A percentile compares a stretch with the other conserved stretches of the same genome.
These are phyloP conservation scores for Phalaenopsis hybrid DNA, from an alignment of 116 monocot genomes.

Conservation along the genomic window DNA sequence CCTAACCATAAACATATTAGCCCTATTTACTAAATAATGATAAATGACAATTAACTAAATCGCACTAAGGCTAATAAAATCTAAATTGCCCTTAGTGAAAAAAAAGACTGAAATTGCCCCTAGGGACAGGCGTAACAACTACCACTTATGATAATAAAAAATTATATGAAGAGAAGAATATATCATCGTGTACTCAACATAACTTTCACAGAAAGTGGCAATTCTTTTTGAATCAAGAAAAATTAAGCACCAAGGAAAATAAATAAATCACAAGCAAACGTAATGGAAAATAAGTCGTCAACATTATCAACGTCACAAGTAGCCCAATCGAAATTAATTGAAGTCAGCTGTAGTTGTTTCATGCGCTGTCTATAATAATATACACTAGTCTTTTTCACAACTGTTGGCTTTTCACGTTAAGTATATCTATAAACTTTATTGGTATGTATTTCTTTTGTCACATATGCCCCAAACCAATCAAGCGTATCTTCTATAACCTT, in stretches of 20 bases:
- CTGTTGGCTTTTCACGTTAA: neutral
- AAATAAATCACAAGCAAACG: neutral
- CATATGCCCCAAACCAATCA: neutral
- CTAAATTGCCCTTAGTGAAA: no score
- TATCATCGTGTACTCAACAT: no score
- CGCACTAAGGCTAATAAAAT: no score
- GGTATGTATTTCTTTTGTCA: neutral
- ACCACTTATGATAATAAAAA: no score
- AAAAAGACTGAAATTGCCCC: no score
- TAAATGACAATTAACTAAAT: no score
- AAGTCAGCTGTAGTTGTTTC: neutral
- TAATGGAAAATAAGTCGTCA: neutral
- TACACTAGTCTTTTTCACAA: neutral
- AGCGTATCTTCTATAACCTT: neutral
- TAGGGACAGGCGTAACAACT: no score
- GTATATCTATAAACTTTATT: neutral
- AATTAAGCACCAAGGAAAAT: neutral
- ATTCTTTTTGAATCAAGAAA: neutral
- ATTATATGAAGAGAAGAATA: no score
- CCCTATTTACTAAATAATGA: no score
- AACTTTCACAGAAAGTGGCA: neutral
- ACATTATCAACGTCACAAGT: neutral
- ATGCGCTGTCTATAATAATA: neutral
- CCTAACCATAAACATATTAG: no score
- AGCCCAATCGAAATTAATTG: neutral